phyloP scores from a whole-genome alignment of 139 green algal species.

The Chlamydomonas eustigma region DNA sequence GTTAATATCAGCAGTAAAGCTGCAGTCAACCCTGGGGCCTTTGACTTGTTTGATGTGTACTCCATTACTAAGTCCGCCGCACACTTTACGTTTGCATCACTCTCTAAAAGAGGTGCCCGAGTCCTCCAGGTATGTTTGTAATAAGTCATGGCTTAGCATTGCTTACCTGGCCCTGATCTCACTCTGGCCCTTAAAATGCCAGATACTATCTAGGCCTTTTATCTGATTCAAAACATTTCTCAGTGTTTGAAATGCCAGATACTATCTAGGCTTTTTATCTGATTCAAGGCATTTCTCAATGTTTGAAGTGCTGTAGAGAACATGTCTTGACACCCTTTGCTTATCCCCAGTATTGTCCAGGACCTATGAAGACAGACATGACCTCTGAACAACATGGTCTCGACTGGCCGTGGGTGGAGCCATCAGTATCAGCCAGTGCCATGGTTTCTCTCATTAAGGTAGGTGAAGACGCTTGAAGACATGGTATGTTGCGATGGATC shows the following conservation, averaged over 20 bases:
- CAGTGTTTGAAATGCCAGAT: too few relatives aligned
- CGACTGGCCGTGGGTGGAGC: background rate
- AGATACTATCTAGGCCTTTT: too few relatives aligned
- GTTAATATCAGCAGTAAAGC: background rate
- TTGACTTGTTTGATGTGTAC: background rate
- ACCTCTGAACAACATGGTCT: background rate
- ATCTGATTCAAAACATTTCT: too few relatives aligned
- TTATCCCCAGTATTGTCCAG: background rate
- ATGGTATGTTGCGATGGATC: too few relatives aligned
- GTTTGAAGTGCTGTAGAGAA: too few relatives aligned
- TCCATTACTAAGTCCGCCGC: background rate
- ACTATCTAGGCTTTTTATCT: too few relatives aligned
- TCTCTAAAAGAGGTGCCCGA: background rate
- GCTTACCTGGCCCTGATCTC: too few relatives aligned
- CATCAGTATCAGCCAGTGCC: background rate
- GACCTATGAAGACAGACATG: conserved; percentile 3
- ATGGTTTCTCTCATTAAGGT: background rate
- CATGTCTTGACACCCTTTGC: too few relatives aligned
- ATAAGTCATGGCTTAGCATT: too few relatives aligned
- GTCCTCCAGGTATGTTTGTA: background rate
- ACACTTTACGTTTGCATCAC: background rate
- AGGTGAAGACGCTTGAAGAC: background rate
- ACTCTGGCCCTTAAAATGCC: too few relatives aligned
- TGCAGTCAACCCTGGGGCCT: background rate
- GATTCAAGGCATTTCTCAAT: too few relatives aligned